Evolutionary conservation across 192 early-diverging fungal genomes (phyloP).

Genomic region (Coemansia sp.): DNA sequence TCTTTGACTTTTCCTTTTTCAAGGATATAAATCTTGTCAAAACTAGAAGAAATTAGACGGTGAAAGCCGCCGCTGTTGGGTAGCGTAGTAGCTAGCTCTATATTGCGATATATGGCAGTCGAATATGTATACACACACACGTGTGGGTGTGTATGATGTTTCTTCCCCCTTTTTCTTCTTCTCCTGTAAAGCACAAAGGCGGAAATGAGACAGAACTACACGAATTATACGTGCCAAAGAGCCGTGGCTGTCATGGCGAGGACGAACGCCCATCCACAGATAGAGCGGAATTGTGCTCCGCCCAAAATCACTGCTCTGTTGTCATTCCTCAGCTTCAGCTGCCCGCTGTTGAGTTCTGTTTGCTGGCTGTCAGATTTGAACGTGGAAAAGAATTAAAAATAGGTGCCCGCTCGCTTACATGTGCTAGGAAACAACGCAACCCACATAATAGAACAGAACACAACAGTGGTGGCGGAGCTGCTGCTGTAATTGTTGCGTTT

Average conservation of each 20-base stretch:
- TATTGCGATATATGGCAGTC: too few relatives aligned
- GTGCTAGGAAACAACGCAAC: background rate
- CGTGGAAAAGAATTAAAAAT: background rate
- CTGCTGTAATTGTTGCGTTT: background rate
- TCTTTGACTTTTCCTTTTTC: background rate
- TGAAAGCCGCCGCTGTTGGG: too few relatives aligned
- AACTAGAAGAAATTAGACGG: background rate
- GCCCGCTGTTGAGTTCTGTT: too few relatives aligned
- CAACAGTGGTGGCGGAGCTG: constrained; percentile 17
- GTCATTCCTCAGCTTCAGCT: background rate
- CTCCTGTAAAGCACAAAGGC: too few relatives aligned
- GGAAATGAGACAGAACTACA: too few relatives aligned
- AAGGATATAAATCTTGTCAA: background rate
- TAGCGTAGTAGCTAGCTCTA: too few relatives aligned
- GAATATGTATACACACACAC: too few relatives aligned
- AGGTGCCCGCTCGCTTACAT: too few relatives aligned
- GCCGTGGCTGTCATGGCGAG: too few relatives aligned
- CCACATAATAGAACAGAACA: background rate
- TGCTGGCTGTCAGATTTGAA: background rate
- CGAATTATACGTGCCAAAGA: too few relatives aligned
- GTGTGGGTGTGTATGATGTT: too few relatives aligned
- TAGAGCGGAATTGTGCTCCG: background rate
- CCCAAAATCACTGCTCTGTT: background rate
- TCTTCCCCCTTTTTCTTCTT: too few relatives aligned
- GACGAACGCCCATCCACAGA: background rate